phyloP scores from a whole-genome alignment of 1,139 yeast genomes.

The Candida tunisiensis region DNA sequence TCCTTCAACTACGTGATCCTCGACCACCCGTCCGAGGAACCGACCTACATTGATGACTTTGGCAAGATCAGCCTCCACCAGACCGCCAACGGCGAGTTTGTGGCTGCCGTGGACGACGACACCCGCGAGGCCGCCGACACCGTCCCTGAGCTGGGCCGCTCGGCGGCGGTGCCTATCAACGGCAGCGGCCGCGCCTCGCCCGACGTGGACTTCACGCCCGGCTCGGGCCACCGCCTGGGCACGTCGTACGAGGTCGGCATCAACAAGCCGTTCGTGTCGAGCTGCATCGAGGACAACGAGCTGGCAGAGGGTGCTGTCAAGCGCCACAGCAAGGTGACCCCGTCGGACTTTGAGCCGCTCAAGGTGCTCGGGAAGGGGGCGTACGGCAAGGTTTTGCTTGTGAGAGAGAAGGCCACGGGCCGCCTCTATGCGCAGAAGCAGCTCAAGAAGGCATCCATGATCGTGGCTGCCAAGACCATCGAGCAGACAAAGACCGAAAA shows the following conservation, averaged over 20 bases:
- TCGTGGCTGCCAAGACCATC: conserved; percentile 30
- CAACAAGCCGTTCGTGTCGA: conserved; percentile 19
- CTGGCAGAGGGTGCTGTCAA: too few relatives aligned
- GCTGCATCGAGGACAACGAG: conserved; percentile 7
- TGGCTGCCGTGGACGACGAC: too few relatives aligned
- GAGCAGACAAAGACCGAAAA: conserved; percentile 61
- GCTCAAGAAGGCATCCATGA: conserved; percentile 59
- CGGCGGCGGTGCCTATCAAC: conserved; percentile 1
- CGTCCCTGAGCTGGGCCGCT: not conserved
- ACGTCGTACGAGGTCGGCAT: conserved; percentile 31
- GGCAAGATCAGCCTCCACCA: too few relatives aligned
- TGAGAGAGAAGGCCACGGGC: conserved; percentile 47
- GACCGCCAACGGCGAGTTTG: too few relatives aligned
- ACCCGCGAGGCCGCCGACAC: conserved; percentile 3
- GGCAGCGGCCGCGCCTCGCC: conserved; percentile 5
- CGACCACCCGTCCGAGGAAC: too few relatives aligned
- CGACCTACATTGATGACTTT: too few relatives aligned
- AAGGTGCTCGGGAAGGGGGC: conserved; percentile 86
- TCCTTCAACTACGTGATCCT: too few relatives aligned
- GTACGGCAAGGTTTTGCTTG: conserved; percentile 76
- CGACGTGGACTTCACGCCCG: conserved; percentile 1
- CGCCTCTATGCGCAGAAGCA: conserved; percentile 80
- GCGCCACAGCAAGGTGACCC: conserved; percentile 15
- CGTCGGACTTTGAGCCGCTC: conserved; percentile 55
- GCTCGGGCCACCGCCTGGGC: conserved; percentile 21